Percentiles rank a stretch among this genome's conserved stretches.
These are phyloP conservation scores for Xerocomus amazonicus DNA, from an alignment of 1,284 basidiomycete genomes.

Conservation along the genomic window DNA sequence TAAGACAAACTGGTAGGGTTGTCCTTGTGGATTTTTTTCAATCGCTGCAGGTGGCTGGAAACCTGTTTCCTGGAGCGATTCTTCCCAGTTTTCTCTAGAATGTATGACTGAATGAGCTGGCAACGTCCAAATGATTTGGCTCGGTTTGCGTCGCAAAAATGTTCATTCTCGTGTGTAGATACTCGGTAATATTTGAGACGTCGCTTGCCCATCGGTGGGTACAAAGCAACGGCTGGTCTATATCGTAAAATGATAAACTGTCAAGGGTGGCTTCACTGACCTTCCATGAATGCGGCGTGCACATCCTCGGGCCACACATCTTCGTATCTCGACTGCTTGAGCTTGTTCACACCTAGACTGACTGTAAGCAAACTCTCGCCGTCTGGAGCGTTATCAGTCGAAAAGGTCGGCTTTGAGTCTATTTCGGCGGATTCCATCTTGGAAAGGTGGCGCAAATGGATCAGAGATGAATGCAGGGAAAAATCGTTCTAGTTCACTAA, in stretches of 20 bases:
- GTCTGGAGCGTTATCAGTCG: constrained; percentile 4
- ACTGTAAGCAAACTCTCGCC: not conserved
- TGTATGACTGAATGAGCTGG: constrained; percentile 36
- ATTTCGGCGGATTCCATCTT: constrained; percentile 23
- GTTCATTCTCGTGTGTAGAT: constrained; percentile 16
- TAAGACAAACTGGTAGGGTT: constrained; percentile 28
- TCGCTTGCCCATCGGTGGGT: constrained; percentile 36
- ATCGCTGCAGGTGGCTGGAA: constrained; percentile 32
- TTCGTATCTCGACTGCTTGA: constrained; percentile 34
- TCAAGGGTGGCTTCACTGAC: constrained; percentile 12
- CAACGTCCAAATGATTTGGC: constrained; percentile 33
- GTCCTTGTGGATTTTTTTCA: constrained; percentile 33
- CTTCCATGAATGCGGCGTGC: constrained; percentile 37
- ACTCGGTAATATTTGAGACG: constrained; percentile 34
- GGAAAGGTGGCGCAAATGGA: constrained; percentile 8
- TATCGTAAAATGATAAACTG: constrained; percentile 7
- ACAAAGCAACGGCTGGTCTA: constrained; percentile 25
- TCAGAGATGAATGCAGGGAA: constrained; percentile 1
- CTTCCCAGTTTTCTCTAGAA: constrained; percentile 34
- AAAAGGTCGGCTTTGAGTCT: constrained; percentile 17
- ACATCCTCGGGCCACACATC: constrained; percentile 35
- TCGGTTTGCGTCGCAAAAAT: constrained; percentile 8
- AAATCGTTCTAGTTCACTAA: constrained; percentile 1
- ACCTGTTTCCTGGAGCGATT: constrained; percentile 34
- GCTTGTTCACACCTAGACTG: constrained; percentile 7